phyloP scores from a whole-genome alignment of 345 rosid genomes.

The Eucalyptus curtisii region DNA sequence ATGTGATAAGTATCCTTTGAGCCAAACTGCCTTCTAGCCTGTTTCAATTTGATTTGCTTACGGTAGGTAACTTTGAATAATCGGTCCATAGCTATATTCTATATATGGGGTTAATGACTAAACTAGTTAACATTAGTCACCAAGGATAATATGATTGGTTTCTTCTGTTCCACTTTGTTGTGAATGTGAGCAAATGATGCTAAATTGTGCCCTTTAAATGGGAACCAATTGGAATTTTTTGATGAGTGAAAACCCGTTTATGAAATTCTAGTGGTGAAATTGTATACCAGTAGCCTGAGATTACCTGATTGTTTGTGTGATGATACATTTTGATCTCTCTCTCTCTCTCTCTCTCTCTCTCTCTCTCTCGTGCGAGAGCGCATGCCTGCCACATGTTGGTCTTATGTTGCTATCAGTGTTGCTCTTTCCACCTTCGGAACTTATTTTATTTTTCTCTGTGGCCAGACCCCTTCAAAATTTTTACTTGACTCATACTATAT shows the following conservation, averaged over 20 bases:
- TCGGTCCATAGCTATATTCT: neutral
- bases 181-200: neutral
- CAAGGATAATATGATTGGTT: neutral
- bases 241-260: neutral
- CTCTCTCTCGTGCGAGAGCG: neutral
- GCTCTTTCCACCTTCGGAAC: neutral
- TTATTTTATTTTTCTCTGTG: neutral
- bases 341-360: neutral
- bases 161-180: neutral
- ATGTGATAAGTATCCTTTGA: neutral
- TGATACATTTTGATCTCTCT: neutral
- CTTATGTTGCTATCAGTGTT: neutral
- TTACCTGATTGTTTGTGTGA: neutral
- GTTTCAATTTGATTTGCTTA: neutral
- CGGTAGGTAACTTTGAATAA: neutral
- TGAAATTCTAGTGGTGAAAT: neutral
- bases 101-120: neutral
- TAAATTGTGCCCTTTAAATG: neutral
- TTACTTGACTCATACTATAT: neutral
- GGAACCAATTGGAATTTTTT: neutral
- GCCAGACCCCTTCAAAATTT: neutral
- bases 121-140: neutral
- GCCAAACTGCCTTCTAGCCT: neutral
- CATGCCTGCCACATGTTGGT: neutral
- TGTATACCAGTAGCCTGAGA: neutral